Conservation (phyloP, 148 eudicot genomes). For the Rhododendron molle region DNA sequence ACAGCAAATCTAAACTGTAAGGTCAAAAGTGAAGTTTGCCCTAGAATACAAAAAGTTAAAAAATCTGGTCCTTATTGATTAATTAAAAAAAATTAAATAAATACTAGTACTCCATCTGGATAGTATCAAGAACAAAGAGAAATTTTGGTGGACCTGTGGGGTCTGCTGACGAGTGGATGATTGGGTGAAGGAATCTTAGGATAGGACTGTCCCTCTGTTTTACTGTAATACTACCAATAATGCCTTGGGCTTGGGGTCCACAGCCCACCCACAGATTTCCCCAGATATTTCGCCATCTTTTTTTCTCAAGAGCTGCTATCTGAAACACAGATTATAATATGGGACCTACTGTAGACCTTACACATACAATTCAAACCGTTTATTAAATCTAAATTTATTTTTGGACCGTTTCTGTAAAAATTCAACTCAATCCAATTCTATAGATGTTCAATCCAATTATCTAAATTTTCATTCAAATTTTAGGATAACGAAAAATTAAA, state of each 20-base stretch:
- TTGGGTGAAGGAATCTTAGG: neutral
- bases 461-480: too few relatives aligned
- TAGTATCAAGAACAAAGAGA: neutral
- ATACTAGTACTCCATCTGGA: neutral
- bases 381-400: too few relatives aligned
- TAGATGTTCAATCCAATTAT: too few relatives aligned
- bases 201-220: neutral
- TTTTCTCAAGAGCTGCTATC: too few relatives aligned
- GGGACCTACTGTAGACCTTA: fast-evolving
- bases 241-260: neutral
- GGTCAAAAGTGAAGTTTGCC: neutral
- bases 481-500: too few relatives aligned
- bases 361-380: too few relatives aligned
- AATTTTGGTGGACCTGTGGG: conserved; percentile 1
- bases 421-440: too few relatives aligned
- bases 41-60: neutral
- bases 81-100: neutral
- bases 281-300: too few relatives aligned
- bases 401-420: too few relatives aligned
- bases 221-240: neutral
- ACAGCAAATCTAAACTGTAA: neutral
- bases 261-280: neutral
- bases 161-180: neutral
- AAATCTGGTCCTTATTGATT: neutral
- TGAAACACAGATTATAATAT: too few relatives aligned